phyloP scores from a whole-genome alignment of 306 rosid genomes.

The Prunus salicina region DNA sequence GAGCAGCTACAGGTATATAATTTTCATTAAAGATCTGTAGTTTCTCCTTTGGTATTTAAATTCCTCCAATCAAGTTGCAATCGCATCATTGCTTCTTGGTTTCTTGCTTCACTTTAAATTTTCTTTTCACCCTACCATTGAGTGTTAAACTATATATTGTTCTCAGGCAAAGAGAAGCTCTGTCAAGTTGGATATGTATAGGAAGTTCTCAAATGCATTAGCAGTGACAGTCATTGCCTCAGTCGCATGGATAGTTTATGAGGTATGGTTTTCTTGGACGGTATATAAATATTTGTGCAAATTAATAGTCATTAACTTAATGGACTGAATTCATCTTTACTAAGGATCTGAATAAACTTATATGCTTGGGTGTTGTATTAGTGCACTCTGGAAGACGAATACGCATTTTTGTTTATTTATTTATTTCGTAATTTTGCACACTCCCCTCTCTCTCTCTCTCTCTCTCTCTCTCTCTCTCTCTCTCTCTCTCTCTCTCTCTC shows the following conservation, averaged over 20 bases:
- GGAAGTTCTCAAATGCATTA: conserved; percentile 95
- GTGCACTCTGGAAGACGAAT: background rate
- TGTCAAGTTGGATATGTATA: conserved; percentile 81
- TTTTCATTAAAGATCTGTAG: background rate
- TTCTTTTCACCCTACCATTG: background rate
- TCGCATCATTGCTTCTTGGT: background rate
- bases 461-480: background rate
- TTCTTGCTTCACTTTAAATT: conserved; percentile 3
- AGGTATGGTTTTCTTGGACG: conserved; percentile 52
- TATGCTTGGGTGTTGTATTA: background rate
- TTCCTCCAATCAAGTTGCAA: conserved; percentile 4
- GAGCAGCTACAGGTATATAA: conserved; percentile 85
- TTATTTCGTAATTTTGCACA: background rate
- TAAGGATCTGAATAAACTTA: background rate
- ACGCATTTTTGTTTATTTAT: background rate
- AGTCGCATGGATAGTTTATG: conserved; percentile 88
- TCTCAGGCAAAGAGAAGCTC: conserved; percentile 91
- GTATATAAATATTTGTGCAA: conserved; percentile 9
- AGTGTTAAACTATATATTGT: conserved; percentile 9
- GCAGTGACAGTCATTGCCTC: conserved; percentile 75
- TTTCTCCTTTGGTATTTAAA: background rate
- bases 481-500: background rate
- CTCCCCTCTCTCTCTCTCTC: background rate
- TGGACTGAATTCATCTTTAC: background rate
- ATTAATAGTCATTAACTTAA: background rate